Evolutionary conservation across 257 asterid genomes (phyloP), one percentile per base, ranked within the genome.

Genomic region (Salvia splendens): DNA sequence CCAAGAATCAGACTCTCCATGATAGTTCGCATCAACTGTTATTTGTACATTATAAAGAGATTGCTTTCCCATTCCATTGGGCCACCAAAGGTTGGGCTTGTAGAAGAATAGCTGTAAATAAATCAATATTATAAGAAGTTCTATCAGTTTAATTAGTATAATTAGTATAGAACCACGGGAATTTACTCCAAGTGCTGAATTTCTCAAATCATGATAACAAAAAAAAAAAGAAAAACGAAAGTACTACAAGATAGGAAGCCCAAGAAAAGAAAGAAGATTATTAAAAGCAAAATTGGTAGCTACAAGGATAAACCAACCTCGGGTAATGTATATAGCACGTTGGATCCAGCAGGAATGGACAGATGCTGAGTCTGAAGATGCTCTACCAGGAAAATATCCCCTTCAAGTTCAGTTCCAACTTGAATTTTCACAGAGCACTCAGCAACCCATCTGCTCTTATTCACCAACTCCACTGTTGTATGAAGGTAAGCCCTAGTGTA

Each of bases 31-130:
- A 72, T 84, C 81, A 61, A 90, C 83, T 15, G 93, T 77, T 73
- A 90, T 85, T 72, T 86, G 95, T 35, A 94, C 95, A 60, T 85
- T 84, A 79, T 94, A 88, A 42, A 94, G 91, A 63, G 83, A 75
- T 76, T 94, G 99, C 66, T 85, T 86, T 61, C 99, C 99, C 99
- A 90, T 90, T 71, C 97, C 97, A 74, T 94, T 94, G 71, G 99
- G 99, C 99, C 99, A 94, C 99, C 99, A 94, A 57, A 94, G 86
- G 72, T 70, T 52, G 30, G 99, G 99, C 73, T 90, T 94, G 79
- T 94, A 88, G 80, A 90, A 85, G 78, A 85, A 90, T 42, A 88
- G 77, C 99, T 94, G 87, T 64, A 54, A 62, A 38, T 38, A 38
- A 38, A 5, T 5, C 6, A 38, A 38, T 5, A 33, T 5, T 33